A percentile compares a stretch with the other conserved stretches of the same genome.
These are phyloP conservation scores for Fonsecaea nubica DNA, from an alignment of 2,329 filamentous ascomycete genomes.

Conservation along the genomic window DNA sequence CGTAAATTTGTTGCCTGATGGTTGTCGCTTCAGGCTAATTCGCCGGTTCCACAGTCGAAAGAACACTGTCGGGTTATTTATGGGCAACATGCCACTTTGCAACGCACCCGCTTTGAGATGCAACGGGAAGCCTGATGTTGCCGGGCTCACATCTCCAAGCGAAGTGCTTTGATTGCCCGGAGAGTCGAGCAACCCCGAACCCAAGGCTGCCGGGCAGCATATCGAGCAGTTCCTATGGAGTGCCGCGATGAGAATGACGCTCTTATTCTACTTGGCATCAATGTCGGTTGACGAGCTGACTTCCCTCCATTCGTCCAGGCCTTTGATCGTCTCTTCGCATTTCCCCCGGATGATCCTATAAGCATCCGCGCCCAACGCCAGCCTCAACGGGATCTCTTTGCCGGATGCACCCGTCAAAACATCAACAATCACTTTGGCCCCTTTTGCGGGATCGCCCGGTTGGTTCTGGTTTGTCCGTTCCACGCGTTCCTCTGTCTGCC, in stretches of 20 bases:
- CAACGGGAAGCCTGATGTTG: no score
- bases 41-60: no score
- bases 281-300: constrained; percentile 48
- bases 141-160: no score
- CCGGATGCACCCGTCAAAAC: constrained; percentile 60
- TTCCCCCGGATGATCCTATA: constrained; percentile 53
- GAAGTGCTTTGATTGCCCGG: no score
- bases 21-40: no score
- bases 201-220: no score
- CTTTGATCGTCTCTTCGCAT: constrained; percentile 51
- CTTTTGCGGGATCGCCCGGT: constrained; percentile 64
- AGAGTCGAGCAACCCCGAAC: no score
- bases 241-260: background rate
- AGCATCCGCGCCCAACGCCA: constrained; percentile 62
- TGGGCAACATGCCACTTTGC: no score
- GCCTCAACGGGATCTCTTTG: constrained; percentile 58
- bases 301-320: constrained; percentile 61
- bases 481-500: constrained; percentile 19
- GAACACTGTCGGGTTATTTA: no score
- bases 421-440: constrained; percentile 60
- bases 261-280: constrained; percentile 18
- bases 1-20: no score
- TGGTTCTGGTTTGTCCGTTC: constrained; percentile 56
- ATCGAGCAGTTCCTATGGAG: background rate
- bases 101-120: no score